Conservation (phyloP, 1,139 yeast genomes). For the Geotrichum reessii region DNA sequence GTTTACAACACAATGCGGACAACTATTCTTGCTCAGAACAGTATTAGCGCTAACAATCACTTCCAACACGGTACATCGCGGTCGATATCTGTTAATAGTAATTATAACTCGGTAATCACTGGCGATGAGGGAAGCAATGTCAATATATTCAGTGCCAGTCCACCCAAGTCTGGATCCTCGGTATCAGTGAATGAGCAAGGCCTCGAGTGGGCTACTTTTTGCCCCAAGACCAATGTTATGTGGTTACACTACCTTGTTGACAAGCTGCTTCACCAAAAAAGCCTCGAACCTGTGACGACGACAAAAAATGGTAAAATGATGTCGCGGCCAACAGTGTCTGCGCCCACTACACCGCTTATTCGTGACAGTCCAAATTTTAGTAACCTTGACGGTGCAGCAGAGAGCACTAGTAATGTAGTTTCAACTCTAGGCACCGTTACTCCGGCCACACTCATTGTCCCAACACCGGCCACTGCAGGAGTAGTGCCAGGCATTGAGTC, state of each 20-base stretch:
- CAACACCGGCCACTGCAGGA: not conserved
- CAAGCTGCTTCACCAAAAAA: constrained; percentile 40
- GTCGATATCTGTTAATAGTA: constrained; percentile 3
- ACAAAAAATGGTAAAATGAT: constrained; percentile 24
- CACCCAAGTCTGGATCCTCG: constrained; percentile 11
- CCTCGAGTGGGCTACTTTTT: constrained; percentile 41
- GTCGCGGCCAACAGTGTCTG: not conserved
- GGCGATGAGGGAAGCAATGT: not conserved
- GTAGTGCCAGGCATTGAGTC: not conserved
- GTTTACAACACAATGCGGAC: constrained; percentile 46
- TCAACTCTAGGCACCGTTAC: not conserved
- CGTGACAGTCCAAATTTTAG: not conserved
- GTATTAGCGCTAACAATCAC: not conserved
- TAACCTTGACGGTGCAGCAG: not conserved
- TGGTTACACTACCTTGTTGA: constrained; percentile 48
- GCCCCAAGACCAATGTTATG: constrained; percentile 44
- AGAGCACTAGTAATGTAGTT: not conserved
- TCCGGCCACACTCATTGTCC: not conserved
- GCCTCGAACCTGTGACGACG: constrained; percentile 26
- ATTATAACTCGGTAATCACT: not conserved
- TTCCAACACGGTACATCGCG: not conserved
- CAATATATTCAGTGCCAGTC: constrained; percentile 1
- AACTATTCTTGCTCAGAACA: constrained; percentile 21
- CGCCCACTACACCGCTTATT: not conserved
- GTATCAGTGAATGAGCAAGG: constrained; percentile 13